A percentile compares a stretch with the other conserved stretches of the same genome.
phyloP scores from a whole-genome alignment of 2,329 filamentous ascomycete species.

The Alternaria triticina region DNA sequence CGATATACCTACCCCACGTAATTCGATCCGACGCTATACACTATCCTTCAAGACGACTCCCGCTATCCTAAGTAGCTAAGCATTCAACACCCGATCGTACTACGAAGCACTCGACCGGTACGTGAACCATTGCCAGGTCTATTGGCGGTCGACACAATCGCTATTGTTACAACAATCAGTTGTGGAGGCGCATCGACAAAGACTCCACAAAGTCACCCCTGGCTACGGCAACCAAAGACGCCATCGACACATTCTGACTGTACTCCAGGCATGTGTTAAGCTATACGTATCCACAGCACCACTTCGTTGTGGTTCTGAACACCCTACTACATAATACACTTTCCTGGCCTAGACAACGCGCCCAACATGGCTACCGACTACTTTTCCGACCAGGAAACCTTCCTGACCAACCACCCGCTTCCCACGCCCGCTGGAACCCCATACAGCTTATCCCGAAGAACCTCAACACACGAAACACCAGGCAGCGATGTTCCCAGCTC shows the following conservation, averaged over 20 bases:
- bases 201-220: background rate
- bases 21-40: conserved; percentile 2
- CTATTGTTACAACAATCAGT: background rate
- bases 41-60: background rate
- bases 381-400: conserved; percentile 55
- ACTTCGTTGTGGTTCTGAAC: conserved; percentile 39
- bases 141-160: background rate
- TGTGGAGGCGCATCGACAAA: background rate
- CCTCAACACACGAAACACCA: conserved; percentile 64
- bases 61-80: background rate
- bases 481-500: conserved; percentile 71
- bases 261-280: conserved; percentile 39
- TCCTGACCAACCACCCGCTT: conserved; percentile 57
- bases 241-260: conserved; percentile 12
- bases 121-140: background rate
- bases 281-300: conserved; percentile 21
- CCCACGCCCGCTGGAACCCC: conserved; percentile 76
- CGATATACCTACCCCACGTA: background rate
- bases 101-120: conserved; percentile 10
- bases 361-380: conserved; percentile 50
- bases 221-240: background rate
- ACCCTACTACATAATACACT: background rate
- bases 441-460: conserved; percentile 70
- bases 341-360: background rate
- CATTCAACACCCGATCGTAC: background rate